Evolutionary conservation across 345 rosid genomes (phyloP).

Genomic region (Moringa oleifera): DNA sequence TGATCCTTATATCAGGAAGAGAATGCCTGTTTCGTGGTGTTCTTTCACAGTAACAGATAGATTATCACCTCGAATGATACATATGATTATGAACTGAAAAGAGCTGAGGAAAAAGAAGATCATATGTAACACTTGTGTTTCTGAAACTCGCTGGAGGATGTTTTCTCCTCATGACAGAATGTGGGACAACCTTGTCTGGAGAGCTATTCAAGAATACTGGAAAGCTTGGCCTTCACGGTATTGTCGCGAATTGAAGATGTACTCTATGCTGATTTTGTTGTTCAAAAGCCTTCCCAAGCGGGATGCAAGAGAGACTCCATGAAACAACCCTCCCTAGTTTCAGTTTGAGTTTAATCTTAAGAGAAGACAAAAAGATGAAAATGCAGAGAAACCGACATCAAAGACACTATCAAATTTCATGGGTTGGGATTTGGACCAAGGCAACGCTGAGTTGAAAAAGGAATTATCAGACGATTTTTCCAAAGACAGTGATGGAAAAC

Average conservation of each 20-base stretch:
- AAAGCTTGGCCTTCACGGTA: conserved; percentile 78
- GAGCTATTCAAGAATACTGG: conserved; percentile 82
- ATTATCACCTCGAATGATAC: no score
- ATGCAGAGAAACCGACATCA: conserved; percentile 23
- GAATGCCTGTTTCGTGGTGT: no score
- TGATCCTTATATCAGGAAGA: no score
- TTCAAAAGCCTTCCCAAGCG: conserved; percentile 49
- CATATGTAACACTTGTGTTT: no score
- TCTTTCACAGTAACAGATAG: no score
- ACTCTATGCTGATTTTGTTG: conserved; percentile 47
- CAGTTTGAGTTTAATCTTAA: not conserved
- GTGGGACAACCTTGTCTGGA: conserved; percentile 81
- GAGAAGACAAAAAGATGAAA: conserved; percentile 27
- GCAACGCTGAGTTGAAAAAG: conserved; percentile 28
- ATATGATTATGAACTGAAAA: no score
- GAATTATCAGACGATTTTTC: conserved; percentile 26
- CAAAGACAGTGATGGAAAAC: conserved; percentile 35
- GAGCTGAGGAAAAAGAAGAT: no score
- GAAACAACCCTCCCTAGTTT: conserved; percentile 1
- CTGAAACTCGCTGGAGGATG: not conserved
- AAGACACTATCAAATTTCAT: conserved; percentile 66
- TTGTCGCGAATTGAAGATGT: conserved; percentile 81
- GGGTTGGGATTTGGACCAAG: conserved; percentile 59
- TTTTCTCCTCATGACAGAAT: conserved; percentile 46
- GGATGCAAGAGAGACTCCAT: conserved; percentile 27